Evolutionary conservation across 2,329 filamentous ascomycete species (phyloP).

Genomic region (Talaromyces rugulosus): DNA sequence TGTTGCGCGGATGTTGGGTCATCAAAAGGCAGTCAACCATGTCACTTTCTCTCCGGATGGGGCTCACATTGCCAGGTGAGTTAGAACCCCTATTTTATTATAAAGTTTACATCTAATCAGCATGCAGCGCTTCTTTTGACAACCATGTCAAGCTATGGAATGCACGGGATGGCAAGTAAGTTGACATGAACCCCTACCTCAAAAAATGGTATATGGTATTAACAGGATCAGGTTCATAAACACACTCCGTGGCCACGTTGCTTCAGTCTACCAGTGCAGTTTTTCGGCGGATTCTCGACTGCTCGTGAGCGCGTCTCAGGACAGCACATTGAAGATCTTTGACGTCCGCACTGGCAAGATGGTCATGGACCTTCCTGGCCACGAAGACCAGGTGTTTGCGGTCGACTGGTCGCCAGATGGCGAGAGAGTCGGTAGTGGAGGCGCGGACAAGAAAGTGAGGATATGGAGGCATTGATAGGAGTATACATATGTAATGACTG

Average conservation of each 20-base stretch:
- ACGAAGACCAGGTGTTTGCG: slow-evolving; percentile 89
- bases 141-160: slow-evolving; percentile 95
- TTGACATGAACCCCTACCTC: slow-evolving; percentile 7
- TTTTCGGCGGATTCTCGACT: slow-evolving; percentile 92
- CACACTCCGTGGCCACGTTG: slow-evolving; percentile 84
- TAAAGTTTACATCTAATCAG: neutral
- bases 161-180: slow-evolving; percentile 60
- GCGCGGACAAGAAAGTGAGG: slow-evolving; percentile 76
- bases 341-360: slow-evolving; percentile 82
- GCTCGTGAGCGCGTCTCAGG: slow-evolving; percentile 81
- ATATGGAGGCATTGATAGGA: slow-evolving; percentile 57
- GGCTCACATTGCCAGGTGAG: slow-evolving; percentile 62
- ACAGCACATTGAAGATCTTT: slow-evolving; percentile 94
- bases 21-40: slow-evolving; percentile 96
- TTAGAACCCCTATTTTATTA: neutral
- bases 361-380: slow-evolving; percentile 76
- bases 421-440: slow-evolving; percentile 81
- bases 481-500: neutral
- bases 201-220: neutral
- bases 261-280: slow-evolving; percentile 84
- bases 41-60: slow-evolving; percentile 93
- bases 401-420: slow-evolving; percentile 95
- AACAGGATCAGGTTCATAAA: slow-evolving; percentile 64
- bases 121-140: slow-evolving; percentile 73
- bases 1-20: slow-evolving; percentile 80